phyloP scores from a whole-genome alignment of 2,329 filamentous ascomycete species.

The Monosporascus sp. region DNA sequence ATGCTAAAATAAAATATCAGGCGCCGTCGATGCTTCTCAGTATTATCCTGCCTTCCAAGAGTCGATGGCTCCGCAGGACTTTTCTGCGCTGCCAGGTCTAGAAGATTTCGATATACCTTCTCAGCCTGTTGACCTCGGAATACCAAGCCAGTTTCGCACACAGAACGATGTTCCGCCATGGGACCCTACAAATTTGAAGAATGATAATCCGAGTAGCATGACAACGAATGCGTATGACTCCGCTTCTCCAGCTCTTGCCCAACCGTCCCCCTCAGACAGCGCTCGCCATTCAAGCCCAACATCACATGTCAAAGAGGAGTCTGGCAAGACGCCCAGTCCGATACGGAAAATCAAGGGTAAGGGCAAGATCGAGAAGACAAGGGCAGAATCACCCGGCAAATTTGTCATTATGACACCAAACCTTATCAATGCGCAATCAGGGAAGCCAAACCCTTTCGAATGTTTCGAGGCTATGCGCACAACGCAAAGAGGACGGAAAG shows the following conservation, averaged over 20 bases:
- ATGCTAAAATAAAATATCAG: not conserved
- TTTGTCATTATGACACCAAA: slow-evolving; percentile 53
- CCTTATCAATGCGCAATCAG: slow-evolving; percentile 46
- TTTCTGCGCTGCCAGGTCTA: slow-evolving; percentile 16
- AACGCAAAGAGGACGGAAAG: slow-evolving; percentile 52
- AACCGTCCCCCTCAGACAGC: slow-evolving; percentile 14
- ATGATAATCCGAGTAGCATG: slow-evolving; percentile 24
- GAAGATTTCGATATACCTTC: slow-evolving; percentile 23
- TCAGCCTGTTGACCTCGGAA: slow-evolving; percentile 30
- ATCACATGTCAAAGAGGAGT: slow-evolving; percentile 20
- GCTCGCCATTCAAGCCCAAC: slow-evolving; percentile 23
- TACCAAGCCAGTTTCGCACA: slow-evolving; percentile 33
- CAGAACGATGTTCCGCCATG: slow-evolving; percentile 36
- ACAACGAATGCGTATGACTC: slow-evolving; percentile 30
- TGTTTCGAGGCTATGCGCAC: slow-evolving; percentile 50
- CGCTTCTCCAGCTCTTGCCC: slow-evolving; percentile 23
- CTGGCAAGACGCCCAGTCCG: slow-evolving; percentile 24
- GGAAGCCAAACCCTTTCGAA: slow-evolving; percentile 48
- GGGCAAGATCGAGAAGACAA: slow-evolving; percentile 43
- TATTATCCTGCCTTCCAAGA: slow-evolving; percentile 28
- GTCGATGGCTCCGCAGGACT: slow-evolving; percentile 4
- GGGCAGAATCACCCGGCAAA: slow-evolving; percentile 35
- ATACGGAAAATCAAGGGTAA: slow-evolving; percentile 38
- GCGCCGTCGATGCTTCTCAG: slow-evolving; percentile 14
- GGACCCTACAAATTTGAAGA: slow-evolving; percentile 34